Base-by-base conservation (phyloP, 371 early-diverging fungal genomes). In the Mortierella sp. region DNA sequence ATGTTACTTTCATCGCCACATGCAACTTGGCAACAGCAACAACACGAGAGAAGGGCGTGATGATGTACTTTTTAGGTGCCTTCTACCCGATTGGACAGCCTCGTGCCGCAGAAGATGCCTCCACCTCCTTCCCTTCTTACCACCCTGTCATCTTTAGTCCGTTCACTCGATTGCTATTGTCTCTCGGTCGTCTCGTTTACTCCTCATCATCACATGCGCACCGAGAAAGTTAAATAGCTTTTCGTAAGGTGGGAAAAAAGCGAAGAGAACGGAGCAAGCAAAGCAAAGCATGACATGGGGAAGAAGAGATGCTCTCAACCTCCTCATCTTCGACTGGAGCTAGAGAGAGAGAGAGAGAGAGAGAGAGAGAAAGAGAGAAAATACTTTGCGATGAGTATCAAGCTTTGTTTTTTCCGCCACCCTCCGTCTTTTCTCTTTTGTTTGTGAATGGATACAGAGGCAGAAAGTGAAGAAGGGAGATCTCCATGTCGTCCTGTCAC, bases 131-230 rank as follows among this genome's bases (percentile, higher is more conserved):
- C n/a, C n/a, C n/a, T n/a, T n/a, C n/a, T n/a, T n/a, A n/a, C n/a
- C n/a, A n/a, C n/a, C n/a, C n/a, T n/a, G 3, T 50, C 54, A 54
- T 24, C 54, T n/a, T 54, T 54, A 2, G 54, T 54, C 10, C 54
- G 54, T 54, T 54, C 54, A 5, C 50, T 50, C 50, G 43, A 6
- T 50, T 16, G 54, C n/a, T n/a, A 5, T 53, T 53, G 53, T 16
- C 31, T 14, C 16, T 31, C 31, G 31, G 59, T 59, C 61, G 19
- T 61, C 31, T 61, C 59, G 31, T 31, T 61, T 31, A 31, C 28
- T 59, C 31, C 31, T 31, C 34, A 64, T 64, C 37, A 24, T 64
- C 67, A 64, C 67, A 64, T 64, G 67, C 40, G 21, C 67, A 13
- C 57, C 13, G 3, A 50, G 14, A 14, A 50, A 16, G 3, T 13